Evolutionary conservation across 129 eudicot genomes (phyloP).

Genomic region (Deinandra increscens): DNA sequence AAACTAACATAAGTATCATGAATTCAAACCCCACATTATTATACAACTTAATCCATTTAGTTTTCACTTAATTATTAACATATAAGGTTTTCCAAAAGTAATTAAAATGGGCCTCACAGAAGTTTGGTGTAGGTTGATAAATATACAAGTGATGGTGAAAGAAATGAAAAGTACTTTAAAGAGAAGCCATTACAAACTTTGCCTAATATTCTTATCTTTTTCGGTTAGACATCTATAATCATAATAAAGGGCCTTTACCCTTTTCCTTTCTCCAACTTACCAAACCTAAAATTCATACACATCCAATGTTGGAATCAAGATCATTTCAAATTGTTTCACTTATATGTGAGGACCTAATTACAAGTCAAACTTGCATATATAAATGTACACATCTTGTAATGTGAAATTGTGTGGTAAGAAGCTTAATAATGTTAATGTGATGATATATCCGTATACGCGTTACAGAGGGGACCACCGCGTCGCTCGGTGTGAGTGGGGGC

Average conservation of each 20-base stretch:
- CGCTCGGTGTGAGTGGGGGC: too few species aligned
- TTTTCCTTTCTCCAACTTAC: slow-evolving; percentile 36
- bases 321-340: neutral
- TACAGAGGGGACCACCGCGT: too few species aligned
- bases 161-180: slow-evolving; percentile 31
- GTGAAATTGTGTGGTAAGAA: too few species aligned
- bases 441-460: too few species aligned
- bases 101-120: slow-evolving; percentile 19
- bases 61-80: neutral
- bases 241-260: slow-evolving; percentile 34
- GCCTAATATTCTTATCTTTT: slow-evolving; percentile 41
- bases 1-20: neutral
- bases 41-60: neutral
- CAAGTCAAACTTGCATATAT: neutral
- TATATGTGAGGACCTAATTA: neutral
- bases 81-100: neutral
- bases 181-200: slow-evolving; percentile 38
- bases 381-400: too few species aligned
- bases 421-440: too few species aligned
- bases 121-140: slow-evolving; percentile 36
- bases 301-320: neutral
- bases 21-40: neutral
- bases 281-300: slow-evolving; percentile 23
- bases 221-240: slow-evolving; percentile 42
- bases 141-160: slow-evolving; percentile 34